A percentile compares a stretch with the other conserved stretches of the same genome.
phyloP scores from a whole-genome alignment of 257 asterid genomes.

The Plectranthus barbatus region DNA sequence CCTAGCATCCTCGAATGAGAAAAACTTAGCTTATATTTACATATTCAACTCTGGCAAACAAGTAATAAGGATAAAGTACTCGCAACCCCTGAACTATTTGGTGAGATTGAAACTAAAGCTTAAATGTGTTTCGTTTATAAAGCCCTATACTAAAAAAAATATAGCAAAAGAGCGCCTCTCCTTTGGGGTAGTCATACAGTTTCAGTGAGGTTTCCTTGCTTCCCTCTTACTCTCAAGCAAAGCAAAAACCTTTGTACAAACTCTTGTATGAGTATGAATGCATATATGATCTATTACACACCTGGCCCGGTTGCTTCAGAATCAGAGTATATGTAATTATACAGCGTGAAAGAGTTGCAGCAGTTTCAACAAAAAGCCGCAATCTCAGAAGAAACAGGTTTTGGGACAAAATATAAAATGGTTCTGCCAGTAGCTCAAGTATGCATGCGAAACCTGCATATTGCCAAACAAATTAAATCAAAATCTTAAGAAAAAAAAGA shows the following conservation, averaged over 20 bases:
- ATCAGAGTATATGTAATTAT: conserved; percentile 59
- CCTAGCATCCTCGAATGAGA: neutral
- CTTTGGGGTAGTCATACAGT: neutral
- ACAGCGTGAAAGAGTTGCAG: conserved; percentile 81
- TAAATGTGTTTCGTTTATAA: too few species aligned
- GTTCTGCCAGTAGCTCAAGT: conserved; percentile 94
- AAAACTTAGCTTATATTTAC: neutral
- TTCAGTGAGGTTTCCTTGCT: neutral
- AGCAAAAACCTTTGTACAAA: neutral
- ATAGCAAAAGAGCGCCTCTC: neutral
- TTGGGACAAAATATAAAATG: conserved; percentile 86
- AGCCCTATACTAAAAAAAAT: too few species aligned
- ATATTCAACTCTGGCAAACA: neutral
- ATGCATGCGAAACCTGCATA: conserved; percentile 80
- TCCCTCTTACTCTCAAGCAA: neutral
- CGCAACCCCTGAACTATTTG: neutral
- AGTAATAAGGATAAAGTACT: neutral
- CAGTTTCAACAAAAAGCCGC: conserved; percentile 72
- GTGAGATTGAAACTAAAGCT: neutral
- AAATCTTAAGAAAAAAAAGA: neutral
- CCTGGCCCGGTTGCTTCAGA: conserved; percentile 60
- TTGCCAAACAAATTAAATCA: neutral
- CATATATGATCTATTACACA: conserved; percentile 15
- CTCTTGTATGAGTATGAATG: neutral
- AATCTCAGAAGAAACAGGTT: conserved; percentile 73